phyloP scores from a whole-genome alignment of 805 yeast genomes.

The Peterozyma xylosa region DNA sequence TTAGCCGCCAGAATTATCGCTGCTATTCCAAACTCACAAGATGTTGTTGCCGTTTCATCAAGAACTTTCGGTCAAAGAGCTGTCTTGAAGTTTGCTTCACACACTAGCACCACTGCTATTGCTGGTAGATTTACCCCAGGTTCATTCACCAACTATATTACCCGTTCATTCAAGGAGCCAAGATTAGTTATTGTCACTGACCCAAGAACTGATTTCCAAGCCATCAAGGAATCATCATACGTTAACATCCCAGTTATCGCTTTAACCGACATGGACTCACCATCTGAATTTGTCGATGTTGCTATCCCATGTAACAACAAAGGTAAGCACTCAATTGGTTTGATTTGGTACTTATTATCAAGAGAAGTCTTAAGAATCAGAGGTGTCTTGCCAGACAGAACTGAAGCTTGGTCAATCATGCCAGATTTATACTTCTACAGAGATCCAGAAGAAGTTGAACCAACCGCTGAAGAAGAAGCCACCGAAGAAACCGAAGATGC shows the following conservation, averaged over 20 bases:
- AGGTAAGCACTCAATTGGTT: constrained; percentile 99
- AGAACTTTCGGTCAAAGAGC: constrained; percentile 99
- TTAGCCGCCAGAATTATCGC: constrained; percentile 99
- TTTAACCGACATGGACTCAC: constrained; percentile 96
- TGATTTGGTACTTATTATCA: constrained; percentile 98
- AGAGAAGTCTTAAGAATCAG: constrained; percentile 99
- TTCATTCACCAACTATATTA: constrained; percentile 99
- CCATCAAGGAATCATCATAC: constrained; percentile 99
- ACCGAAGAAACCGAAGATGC: constrained; percentile 56
- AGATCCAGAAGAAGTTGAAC: constrained; percentile 99
- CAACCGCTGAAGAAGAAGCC: constrained; percentile 54
- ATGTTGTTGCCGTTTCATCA: constrained; percentile 97
- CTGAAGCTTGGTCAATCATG: constrained; percentile 98
- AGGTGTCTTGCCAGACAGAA: constrained; percentile 95
- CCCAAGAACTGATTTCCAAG: constrained; percentile 99
- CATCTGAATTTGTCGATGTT: constrained; percentile 97
- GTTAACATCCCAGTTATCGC: constrained; percentile 99
- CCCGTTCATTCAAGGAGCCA: constrained; percentile 99
- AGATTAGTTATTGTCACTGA: constrained; percentile 98
- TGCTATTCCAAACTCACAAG: constrained; percentile 97
- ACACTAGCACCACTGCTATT: constrained; percentile 99
- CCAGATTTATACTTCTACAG: constrained; percentile 99
- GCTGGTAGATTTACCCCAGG: constrained; percentile 99
- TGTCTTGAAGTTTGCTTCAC: constrained; percentile 98
- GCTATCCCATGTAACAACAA: constrained; percentile 99